Conservation (phyloP, 2,329 filamentous ascomycete genomes). For the Penicillium sp. region DNA sequence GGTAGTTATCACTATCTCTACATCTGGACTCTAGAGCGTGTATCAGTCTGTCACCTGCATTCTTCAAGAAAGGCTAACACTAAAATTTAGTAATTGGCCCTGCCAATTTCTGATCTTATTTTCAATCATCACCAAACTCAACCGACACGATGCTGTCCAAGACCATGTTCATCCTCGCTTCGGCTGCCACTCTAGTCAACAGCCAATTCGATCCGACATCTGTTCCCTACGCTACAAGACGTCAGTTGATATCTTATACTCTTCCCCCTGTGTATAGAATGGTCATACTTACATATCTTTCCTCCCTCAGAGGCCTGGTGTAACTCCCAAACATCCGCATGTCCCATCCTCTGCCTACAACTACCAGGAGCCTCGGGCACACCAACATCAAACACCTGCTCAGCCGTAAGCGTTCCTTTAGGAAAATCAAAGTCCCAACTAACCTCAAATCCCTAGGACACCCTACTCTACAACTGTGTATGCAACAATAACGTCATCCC, state of each 20-base stretch:
- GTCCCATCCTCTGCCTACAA: slow-evolving; percentile 41
- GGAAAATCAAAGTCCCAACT: not conserved
- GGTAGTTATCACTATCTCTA: not conserved
- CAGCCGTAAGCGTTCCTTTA: slow-evolving; percentile 24
- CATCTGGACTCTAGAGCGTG: not conserved
- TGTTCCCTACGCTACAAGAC: slow-evolving; percentile 30
- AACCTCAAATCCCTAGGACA: slow-evolving; percentile 24
- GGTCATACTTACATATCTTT: not conserved
- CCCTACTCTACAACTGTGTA: slow-evolving; percentile 49
- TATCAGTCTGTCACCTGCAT: not conserved
- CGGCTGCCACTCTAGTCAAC: slow-evolving; percentile 24
- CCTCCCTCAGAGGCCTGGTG: slow-evolving; percentile 36
- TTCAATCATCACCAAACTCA: slow-evolving; percentile 6
- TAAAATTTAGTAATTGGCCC: not conserved
- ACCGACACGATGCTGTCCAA: slow-evolving; percentile 21
- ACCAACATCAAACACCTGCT: slow-evolving; percentile 35
- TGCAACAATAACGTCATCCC: slow-evolving; percentile 48
- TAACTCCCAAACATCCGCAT: slow-evolving; percentile 33
- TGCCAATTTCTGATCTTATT: not conserved
- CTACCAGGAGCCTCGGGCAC: slow-evolving; percentile 27
- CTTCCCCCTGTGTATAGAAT: not conserved
- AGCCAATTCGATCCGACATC: slow-evolving; percentile 35
- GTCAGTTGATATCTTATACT: slow-evolving; percentile 19
- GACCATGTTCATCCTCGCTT: slow-evolving; percentile 28
- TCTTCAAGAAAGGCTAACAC: not conserved